Evolutionary conservation across 805 yeast species (phyloP).

Genomic region (Candida peoriensis): DNA sequence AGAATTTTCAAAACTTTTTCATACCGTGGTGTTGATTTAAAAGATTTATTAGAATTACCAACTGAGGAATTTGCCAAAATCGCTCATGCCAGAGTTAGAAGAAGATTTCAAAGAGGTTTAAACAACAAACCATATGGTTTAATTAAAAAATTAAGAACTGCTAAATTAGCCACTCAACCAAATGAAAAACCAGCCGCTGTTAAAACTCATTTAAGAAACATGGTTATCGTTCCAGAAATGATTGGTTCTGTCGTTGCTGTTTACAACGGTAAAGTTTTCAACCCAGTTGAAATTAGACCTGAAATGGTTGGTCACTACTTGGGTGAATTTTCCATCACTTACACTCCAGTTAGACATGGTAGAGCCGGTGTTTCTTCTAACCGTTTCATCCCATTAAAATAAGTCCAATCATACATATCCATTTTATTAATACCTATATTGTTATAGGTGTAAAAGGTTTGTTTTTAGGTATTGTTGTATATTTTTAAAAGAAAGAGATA

Average conservation of each 20-base stretch:
- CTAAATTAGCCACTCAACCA: conserved; percentile 82
- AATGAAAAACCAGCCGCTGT: conserved; percentile 97
- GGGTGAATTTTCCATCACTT: conserved; percentile 99
- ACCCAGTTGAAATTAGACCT: conserved; percentile 97
- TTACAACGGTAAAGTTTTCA: conserved; percentile 99
- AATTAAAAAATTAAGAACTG: conserved; percentile 96
- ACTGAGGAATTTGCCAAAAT: conserved; percentile 96
- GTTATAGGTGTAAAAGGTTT: no score
- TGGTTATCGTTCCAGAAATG: conserved; percentile 99
- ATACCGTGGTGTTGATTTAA: conserved; percentile 98
- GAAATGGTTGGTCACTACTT: conserved; percentile 99
- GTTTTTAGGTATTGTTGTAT: background rate
- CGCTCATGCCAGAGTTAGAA: conserved; percentile 98
- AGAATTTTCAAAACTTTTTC: conserved; percentile 94
- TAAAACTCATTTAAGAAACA: conserved; percentile 99
- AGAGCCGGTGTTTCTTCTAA: conserved; percentile 78
- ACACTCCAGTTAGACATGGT: conserved; percentile 99
- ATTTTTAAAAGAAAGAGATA: conserved; percentile 5
- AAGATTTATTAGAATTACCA: conserved; percentile 86
- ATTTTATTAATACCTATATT: background rate
- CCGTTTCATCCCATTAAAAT: conserved; percentile 71
- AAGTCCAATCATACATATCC: conserved; percentile 24
- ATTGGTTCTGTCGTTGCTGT: conserved; percentile 98
- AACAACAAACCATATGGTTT: conserved; percentile 93
- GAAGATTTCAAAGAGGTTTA: conserved; percentile 98